Percentiles rank a stretch among this genome's conserved stretches.
phyloP scores from a whole-genome alignment of 1,139 yeast species.

The Candida sp. region DNA sequence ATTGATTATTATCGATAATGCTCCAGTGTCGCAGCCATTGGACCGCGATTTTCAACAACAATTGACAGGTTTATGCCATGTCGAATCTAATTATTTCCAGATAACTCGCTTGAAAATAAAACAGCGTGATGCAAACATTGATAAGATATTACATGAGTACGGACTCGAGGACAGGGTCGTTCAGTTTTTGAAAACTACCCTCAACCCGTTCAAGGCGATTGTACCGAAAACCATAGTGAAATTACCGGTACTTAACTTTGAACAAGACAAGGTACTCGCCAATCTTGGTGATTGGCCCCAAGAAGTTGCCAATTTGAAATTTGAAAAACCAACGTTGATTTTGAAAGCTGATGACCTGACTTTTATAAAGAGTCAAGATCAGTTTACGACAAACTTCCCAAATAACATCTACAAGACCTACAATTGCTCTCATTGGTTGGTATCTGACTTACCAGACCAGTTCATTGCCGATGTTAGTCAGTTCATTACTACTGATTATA shows the following conservation, averaged over 20 bases:
- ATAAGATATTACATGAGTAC: conserved; percentile 15
- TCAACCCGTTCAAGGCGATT: conserved; percentile 16
- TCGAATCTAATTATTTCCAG: conserved; percentile 15
- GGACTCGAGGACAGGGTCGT: conserved; percentile 22
- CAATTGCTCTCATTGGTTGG: conserved; percentile 47
- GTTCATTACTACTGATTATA: too few species aligned
- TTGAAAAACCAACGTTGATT: conserved; percentile 36
- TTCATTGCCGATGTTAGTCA: too few species aligned
- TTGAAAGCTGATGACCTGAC: conserved; percentile 40
- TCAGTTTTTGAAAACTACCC: conserved; percentile 27
- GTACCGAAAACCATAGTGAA: conserved; percentile 18
- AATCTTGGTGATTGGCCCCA: conserved; percentile 45
- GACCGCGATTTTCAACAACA: conserved; percentile 22
- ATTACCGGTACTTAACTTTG: conserved; percentile 23
- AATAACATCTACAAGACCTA: conserved; percentile 22
- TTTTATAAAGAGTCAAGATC: conserved; percentile 30
- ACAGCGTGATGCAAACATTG: conserved; percentile 7
- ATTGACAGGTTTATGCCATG: conserved; percentile 31
- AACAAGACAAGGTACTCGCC: conserved; percentile 23
- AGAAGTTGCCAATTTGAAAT: conserved; percentile 16
- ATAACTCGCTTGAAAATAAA: conserved; percentile 1
- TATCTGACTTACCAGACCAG: conserved; percentile 36
- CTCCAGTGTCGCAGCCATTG: conserved; percentile 32
- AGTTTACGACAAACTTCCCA: conserved; percentile 36
- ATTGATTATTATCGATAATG: conserved; percentile 46